Evolutionary conservation across 352 stramenopile species (phyloP), one percentile per base, ranked within the genome.

Genomic region (Peronospora belbahrii): DNA sequence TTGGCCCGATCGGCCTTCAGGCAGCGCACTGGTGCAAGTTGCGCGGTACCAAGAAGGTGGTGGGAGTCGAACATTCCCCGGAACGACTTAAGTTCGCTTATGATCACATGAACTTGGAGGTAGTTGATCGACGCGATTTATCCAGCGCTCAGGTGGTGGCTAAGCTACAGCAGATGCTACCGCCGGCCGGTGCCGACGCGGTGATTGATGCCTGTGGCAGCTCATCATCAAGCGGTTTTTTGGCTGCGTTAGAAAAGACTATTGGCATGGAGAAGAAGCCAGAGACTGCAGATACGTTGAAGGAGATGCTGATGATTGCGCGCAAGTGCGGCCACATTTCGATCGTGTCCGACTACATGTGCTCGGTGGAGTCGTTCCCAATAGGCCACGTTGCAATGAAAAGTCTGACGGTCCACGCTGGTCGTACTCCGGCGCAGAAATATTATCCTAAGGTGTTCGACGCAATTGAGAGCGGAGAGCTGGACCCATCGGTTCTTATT

Each of bases 361-460:
- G 62, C 25, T 66, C 54, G 19, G 62, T 69, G 14, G 28, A 70
- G 30, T 46, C 44, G 6, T 85, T 81, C 42, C 73, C 73, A 1
- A 70, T 85, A 23, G 73, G 73, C 19, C 67, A 80, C 42, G 49
- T 81, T 8, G 70, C 74, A 34, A 75, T 79, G 62, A 85, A 85
- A 56, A 48, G 71, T 37, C 44, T 85, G 46, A 82, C 62, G 33
- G 52, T 85, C 41, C 56, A 71, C 34, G 62, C 64, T 35, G 73
- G 73, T 8, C 67, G 69, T 22, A 66, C 54, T 7, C 68, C 70
- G 1, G 65, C 70, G 27, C 73, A 82, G 40, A 72, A 79, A 38
- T 83, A 81, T 43, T 79, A 74, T 39, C 67, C 67, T 11, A 37
- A 78, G 39, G 70, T 81, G 0, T 66, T 81, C 18, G 48, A 68